Evolutionary conservation across 208 protist species (phyloP), one percentile per base, ranked within the genome.

Genomic region (Trypanosoma congolense): DNA sequence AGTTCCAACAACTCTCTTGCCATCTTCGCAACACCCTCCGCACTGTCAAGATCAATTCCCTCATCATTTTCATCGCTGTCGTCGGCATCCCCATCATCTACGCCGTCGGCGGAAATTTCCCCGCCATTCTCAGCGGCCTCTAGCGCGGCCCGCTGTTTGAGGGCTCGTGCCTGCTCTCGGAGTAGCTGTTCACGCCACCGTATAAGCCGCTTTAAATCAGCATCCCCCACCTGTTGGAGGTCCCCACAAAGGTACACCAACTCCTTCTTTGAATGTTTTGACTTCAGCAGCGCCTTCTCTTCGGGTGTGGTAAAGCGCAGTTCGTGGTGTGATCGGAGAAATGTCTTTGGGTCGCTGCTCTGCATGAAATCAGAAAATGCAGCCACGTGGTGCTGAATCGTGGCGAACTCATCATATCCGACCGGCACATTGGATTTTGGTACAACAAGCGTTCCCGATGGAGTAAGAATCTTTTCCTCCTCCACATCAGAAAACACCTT

Each of bases 401-500:
- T 91, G 4, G 75, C 80, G 43, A 91, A 94, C 46, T 97, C 91
- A 19, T 96, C 93, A 70, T 98, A 98, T 46, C 89, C 78, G 16
- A 76, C 57, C 18, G 77, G 81, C 16, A 91, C 92, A 44, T 90
- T 92, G 12, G 70, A 80, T 55, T 81, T 80, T 9, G 87, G 83
- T 3, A 68, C 70, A 12, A 91, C 75, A 16, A 96, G 73, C 26
- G 76, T 54, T 41, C 83, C 78, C 9, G 80, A 72, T 22, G 85
- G 57, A 24, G 71, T 81, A 26, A 93, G 43, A 52, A 92, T 77
- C 73, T 96, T 85, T 61, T 95, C 86, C 66, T 86, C 67, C 30
- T 92, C 92, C 4, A 98, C 75, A 45, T 98, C 92, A 0, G 87
- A 72, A 68, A 99, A 99, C 22, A 98, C 93, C 56, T 87, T 87